These are phyloP conservation scores for Fusarium sp. DNA, from an alignment of 2,329 filamentous ascomycete species.

Conservation along the genomic window DNA sequence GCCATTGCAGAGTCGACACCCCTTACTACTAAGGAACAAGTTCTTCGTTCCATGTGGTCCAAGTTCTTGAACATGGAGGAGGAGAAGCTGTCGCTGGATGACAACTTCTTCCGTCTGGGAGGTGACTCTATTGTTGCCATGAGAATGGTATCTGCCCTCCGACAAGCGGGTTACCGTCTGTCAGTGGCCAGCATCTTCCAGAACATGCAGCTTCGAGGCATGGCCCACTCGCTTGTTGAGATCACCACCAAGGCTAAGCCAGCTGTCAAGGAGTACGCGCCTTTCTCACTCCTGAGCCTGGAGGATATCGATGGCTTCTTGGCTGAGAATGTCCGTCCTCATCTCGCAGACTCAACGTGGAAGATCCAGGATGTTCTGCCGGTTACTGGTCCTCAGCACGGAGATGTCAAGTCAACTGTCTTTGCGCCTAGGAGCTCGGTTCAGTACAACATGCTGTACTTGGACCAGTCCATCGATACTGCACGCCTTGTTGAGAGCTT, in stretches of 20 bases:
- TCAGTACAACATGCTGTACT: slow-evolving; percentile 50
- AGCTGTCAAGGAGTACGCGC: slow-evolving; percentile 27
- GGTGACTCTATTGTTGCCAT: slow-evolving; percentile 49
- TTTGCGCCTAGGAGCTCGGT: slow-evolving; percentile 43
- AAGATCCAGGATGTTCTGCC: slow-evolving; percentile 42
- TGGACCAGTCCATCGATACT: slow-evolving; percentile 44
- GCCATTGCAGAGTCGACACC: slow-evolving; percentile 35
- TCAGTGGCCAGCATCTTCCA: slow-evolving; percentile 50
- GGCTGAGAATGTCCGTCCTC: slow-evolving; percentile 25
- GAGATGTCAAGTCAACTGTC: slow-evolving; percentile 44
- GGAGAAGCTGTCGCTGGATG: slow-evolving; percentile 45
- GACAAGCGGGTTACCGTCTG: slow-evolving; percentile 42
- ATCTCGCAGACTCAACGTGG: slow-evolving; percentile 41
- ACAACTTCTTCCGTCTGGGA: slow-evolving; percentile 50
- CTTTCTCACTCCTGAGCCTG: slow-evolving; percentile 41
- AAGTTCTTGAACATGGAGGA: slow-evolving; percentile 42
- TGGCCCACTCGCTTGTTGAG: slow-evolving; percentile 41
- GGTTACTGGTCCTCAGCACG: slow-evolving; percentile 41
- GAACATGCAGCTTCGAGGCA: slow-evolving; percentile 48
- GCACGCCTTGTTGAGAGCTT: slow-evolving; percentile 39
- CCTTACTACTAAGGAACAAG: slow-evolving; percentile 40
- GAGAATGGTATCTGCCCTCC: slow-evolving; percentile 47
- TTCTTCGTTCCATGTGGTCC: slow-evolving; percentile 40
- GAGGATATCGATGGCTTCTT: slow-evolving; percentile 40
- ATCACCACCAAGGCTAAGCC: slow-evolving; percentile 7